Percentiles rank a stretch among this genome's conserved stretches.
These are phyloP conservation scores for Fomitopsis pinicola DNA, from an alignment of 1,284 basidiomycete species.

Conservation along the genomic window DNA sequence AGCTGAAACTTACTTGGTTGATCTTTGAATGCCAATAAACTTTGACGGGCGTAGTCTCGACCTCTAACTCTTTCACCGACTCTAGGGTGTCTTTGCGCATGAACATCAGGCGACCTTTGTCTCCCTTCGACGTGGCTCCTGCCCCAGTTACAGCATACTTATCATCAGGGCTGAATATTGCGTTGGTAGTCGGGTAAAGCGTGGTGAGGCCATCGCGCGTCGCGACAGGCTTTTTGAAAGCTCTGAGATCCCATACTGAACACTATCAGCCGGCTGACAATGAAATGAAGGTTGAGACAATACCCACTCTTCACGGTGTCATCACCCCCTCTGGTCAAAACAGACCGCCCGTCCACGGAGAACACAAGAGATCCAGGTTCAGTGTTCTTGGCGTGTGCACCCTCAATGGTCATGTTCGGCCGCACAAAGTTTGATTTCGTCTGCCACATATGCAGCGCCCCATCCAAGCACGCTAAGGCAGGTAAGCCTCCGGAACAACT, in stretches of 20 bases:
- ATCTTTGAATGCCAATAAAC: constrained; percentile 96
- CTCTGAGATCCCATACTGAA: constrained; percentile 90
- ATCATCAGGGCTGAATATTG: constrained; percentile 91
- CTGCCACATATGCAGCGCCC: constrained; percentile 91
- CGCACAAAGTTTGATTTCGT: constrained; percentile 89
- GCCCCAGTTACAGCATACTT: constrained; percentile 83
- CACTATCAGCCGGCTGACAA: neutral
- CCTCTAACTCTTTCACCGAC: constrained; percentile 59
- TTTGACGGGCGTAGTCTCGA: constrained; percentile 79
- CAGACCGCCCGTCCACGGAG: constrained; percentile 75
- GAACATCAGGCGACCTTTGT: constrained; percentile 71
- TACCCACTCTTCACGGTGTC: constrained; percentile 87
- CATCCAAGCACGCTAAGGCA: constrained; percentile 77
- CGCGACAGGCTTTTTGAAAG: constrained; percentile 83
- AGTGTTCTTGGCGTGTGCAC: constrained; percentile 79
- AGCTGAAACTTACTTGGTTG: constrained; percentile 70
- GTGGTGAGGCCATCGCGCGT: constrained; percentile 65
- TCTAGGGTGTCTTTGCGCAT: constrained; percentile 67
- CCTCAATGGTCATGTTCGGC: constrained; percentile 82
- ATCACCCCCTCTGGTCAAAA: constrained; percentile 89
- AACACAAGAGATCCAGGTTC: constrained; percentile 86
- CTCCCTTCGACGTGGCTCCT: constrained; percentile 58
- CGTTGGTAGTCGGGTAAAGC: constrained; percentile 86
- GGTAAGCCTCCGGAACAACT: constrained; percentile 3
- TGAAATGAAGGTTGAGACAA: neutral